Conservation (phyloP, 2,329 filamentous ascomycete genomes). For the Rhytidhysteron rufulum region DNA sequence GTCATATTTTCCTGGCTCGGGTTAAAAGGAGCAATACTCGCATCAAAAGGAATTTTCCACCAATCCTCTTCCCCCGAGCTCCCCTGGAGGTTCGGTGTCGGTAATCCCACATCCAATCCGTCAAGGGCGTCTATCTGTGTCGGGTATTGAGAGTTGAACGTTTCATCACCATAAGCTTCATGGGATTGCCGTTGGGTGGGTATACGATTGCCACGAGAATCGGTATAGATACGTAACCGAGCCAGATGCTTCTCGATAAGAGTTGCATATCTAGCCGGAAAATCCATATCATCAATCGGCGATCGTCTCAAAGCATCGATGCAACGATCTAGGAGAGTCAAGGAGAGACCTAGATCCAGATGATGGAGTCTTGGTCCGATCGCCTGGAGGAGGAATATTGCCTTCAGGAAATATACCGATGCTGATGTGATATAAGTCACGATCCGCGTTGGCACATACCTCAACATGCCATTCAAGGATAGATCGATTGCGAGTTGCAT, state of each 20-base stretch:
- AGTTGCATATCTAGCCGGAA: conserved; percentile 49
- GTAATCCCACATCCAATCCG: conserved; percentile 29
- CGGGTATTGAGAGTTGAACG: conserved; percentile 35
- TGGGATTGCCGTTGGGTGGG: conserved; percentile 26
- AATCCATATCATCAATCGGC: conserved; percentile 50
- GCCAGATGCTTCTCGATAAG: conserved; percentile 43
- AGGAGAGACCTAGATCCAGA: conserved; percentile 46
- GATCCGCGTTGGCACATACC: too few relatives aligned
- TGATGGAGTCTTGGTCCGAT: conserved; percentile 49
- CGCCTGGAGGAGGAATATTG: conserved; percentile 53
- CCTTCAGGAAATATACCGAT: too few relatives aligned
- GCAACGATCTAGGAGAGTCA: conserved; percentile 46
- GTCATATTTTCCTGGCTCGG: conserved; percentile 29
- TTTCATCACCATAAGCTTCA: conserved; percentile 26
- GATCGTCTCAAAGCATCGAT: conserved; percentile 48
- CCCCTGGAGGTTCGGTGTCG: conserved; percentile 31
- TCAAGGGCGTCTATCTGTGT: conserved; percentile 33
- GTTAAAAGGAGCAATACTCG: conserved; percentile 37
- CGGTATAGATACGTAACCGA: conserved; percentile 31
- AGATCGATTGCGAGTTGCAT: too few relatives aligned
- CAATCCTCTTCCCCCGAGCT: conserved; percentile 37
- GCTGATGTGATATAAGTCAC: too few relatives aligned
- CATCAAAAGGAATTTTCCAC: conserved; percentile 36
- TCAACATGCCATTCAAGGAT: too few relatives aligned
- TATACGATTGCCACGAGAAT: conserved; percentile 31